Percentiles rank a stretch among this genome's conserved stretches.
Evolutionary conservation across 805 yeast genomes (phyloP).

Genomic region (Alloascoidea africana): DNA sequence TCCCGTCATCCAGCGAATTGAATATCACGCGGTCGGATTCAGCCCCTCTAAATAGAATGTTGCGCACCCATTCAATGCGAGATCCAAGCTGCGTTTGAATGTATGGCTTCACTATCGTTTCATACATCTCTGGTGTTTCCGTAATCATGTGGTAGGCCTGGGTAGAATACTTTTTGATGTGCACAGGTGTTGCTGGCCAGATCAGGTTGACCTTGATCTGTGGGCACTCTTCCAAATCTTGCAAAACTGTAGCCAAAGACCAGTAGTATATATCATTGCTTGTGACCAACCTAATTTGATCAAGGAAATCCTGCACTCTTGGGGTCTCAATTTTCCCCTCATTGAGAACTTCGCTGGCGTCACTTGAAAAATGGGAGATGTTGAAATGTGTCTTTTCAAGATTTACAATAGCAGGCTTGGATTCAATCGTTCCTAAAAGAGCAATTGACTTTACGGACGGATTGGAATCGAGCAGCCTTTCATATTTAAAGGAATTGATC

Average conservation of each 20-base stretch:
- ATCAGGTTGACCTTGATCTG: conserved; percentile 62
- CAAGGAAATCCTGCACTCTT: too few species aligned
- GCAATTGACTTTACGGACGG: conserved; percentile 55
- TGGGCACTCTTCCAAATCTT: conserved; percentile 28
- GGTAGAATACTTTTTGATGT: conserved; percentile 57
- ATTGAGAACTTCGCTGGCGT: conserved; percentile 7
- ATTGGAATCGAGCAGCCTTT: conserved; percentile 14
- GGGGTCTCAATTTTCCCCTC: too few species aligned
- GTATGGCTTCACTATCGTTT: conserved; percentile 50
- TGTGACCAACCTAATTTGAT: conserved; percentile 26
- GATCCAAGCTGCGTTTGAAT: conserved; percentile 64
- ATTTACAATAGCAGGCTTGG: conserved; percentile 48
- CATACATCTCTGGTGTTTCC: conserved; percentile 76
- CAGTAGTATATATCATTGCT: conserved; percentile 76
- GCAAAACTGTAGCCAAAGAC: conserved; percentile 43
- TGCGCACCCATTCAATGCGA: conserved; percentile 78
- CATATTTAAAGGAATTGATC: neutral
- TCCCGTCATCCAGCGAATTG: conserved; percentile 45
- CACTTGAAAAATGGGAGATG: neutral
- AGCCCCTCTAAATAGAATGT: conserved; percentile 66
- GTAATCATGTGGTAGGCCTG: conserved; percentile 45
- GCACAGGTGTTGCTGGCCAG: conserved; percentile 82
- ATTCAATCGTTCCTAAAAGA: conserved; percentile 51
- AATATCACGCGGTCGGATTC: conserved; percentile 72
- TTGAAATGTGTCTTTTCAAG: conserved; percentile 60